Conservation (phyloP, 805 yeast genomes). For the Starmerella bombicola region DNA sequence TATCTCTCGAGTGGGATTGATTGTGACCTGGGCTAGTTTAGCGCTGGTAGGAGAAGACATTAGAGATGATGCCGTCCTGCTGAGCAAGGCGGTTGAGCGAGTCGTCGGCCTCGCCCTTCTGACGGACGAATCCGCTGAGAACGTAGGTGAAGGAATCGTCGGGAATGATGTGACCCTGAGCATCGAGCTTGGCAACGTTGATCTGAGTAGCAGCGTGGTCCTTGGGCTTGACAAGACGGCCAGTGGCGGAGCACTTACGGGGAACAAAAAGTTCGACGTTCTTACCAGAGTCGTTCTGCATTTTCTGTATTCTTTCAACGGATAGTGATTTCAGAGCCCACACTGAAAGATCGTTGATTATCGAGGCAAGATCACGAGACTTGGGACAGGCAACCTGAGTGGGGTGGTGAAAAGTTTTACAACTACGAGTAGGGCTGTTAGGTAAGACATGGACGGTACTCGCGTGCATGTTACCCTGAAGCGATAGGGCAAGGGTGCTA, state of each 20-base stretch:
- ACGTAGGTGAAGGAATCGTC: slow-evolving; percentile 91
- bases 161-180: slow-evolving; percentile 86
- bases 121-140: slow-evolving; percentile 92
- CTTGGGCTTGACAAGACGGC: slow-evolving; percentile 99
- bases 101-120: slow-evolving; percentile 99
- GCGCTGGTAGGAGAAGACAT: slow-evolving; percentile 35
- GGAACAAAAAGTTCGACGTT: slow-evolving; percentile 99
- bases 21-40: slow-evolving; percentile 18
- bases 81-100: slow-evolving; percentile 98
- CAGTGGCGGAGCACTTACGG: slow-evolving; percentile 99
- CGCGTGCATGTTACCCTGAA: too few relatives aligned
- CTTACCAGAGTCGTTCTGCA: slow-evolving; percentile 99
- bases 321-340: not conserved
- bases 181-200: slow-evolving; percentile 97
- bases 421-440: slow-evolving; percentile 10
- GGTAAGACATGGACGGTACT: slow-evolving; percentile 1
- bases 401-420: not conserved
- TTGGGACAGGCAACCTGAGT: not conserved
- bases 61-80: slow-evolving; percentile 94
- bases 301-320: slow-evolving; percentile 31
- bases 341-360: not conserved
- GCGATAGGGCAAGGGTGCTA: too few relatives aligned
- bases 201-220: slow-evolving; percentile 99
- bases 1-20: too few relatives aligned
- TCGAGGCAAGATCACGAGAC: slow-evolving; percentile 2